Evolutionary conservation across 2,329 filamentous ascomycete genomes (phyloP).

Genomic region (Bimuria novae-zelandiae): DNA sequence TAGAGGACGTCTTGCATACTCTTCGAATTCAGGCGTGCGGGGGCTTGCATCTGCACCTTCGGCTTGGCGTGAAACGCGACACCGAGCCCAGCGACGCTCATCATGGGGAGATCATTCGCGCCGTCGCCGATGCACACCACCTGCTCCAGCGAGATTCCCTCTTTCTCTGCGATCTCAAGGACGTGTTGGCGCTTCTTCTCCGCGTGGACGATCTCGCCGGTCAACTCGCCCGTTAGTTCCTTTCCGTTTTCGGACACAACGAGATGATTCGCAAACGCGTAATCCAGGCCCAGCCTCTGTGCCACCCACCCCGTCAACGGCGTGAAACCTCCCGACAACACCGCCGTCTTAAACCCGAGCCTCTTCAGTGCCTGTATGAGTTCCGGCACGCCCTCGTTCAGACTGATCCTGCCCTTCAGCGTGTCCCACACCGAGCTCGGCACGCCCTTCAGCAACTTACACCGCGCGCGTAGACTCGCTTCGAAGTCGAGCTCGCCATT

Average conservation of each 20-base stretch:
- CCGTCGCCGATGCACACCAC: slow-evolving; percentile 79
- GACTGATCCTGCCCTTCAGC: slow-evolving; percentile 73
- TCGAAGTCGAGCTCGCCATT: slow-evolving; percentile 94
- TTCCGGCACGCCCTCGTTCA: slow-evolving; percentile 79
- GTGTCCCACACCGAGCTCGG: slow-evolving; percentile 77
- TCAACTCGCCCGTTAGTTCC: slow-evolving; percentile 72
- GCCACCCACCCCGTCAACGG: slow-evolving; percentile 89
- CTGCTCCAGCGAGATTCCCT: slow-evolving; percentile 68
- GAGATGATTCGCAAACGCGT: slow-evolving; percentile 87
- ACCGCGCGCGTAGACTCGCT: slow-evolving; percentile 77
- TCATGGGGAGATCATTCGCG: slow-evolving; percentile 82
- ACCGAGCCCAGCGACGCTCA: slow-evolving; percentile 73
- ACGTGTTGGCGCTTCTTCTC: slow-evolving; percentile 75
- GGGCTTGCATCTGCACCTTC: slow-evolving; percentile 76
- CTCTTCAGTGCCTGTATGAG: slow-evolving; percentile 75
- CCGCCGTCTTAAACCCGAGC: slow-evolving; percentile 84
- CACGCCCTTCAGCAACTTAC: slow-evolving; percentile 79
- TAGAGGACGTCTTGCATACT: slow-evolving; percentile 74
- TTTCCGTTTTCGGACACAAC: slow-evolving; percentile 60
- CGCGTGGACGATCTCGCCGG: slow-evolving; percentile 74
- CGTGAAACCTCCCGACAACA: slow-evolving; percentile 89
- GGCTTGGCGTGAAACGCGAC: slow-evolving; percentile 87
- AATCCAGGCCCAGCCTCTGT: slow-evolving; percentile 77
- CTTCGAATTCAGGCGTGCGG: slow-evolving; percentile 71
- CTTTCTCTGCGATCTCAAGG: slow-evolving; percentile 69